These are phyloP conservation scores for Escovopsis sp. DNA, from an alignment of 2,329 filamentous ascomycete species.

Conservation along the genomic window DNA sequence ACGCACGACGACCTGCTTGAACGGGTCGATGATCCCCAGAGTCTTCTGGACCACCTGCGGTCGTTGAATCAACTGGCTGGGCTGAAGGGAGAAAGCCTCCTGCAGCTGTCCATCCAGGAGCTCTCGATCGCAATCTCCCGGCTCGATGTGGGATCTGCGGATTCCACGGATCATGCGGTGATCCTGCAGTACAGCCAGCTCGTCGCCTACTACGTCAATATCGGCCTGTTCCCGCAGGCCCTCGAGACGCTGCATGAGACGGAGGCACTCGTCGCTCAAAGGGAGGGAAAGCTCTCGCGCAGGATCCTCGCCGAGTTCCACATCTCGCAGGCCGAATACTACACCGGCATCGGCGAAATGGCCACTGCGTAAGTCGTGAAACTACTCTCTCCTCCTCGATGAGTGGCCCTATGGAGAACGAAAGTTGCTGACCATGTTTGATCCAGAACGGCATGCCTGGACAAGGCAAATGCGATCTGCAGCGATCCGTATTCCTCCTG, in stretches of 20 bases:
- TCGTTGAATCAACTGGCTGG: slow-evolving; percentile 36
- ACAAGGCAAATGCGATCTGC: slow-evolving; percentile 25
- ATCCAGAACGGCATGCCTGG: slow-evolving; percentile 17
- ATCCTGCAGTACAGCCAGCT: slow-evolving; percentile 32
- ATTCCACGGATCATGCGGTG: slow-evolving; percentile 23
- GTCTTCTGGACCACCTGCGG: slow-evolving; percentile 34
- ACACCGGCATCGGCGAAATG: slow-evolving; percentile 49
- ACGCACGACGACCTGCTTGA: slow-evolving; percentile 27
- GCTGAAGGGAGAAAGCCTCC: slow-evolving; percentile 32
- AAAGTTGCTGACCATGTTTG: no score
- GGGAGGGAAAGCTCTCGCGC: slow-evolving; percentile 19
- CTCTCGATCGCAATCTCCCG: slow-evolving; percentile 29
- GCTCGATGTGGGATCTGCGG: slow-evolving; percentile 14
- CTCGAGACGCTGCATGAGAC: slow-evolving; percentile 42
- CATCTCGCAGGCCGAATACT: slow-evolving; percentile 60
- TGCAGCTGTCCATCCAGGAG: slow-evolving; percentile 33
- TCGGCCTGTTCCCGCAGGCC: slow-evolving; percentile 38
- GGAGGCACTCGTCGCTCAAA: slow-evolving; percentile 29
- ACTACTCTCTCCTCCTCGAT: no score
- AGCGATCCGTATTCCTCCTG: slow-evolving; percentile 16
- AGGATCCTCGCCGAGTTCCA: slow-evolving; percentile 41
- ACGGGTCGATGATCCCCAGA: slow-evolving; percentile 34
- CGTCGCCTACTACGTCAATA: slow-evolving; percentile 36
- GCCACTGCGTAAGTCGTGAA: slow-evolving; percentile 38
- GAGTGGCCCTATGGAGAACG: neutral